Evolutionary conservation across 1,139 yeast species (phyloP).

Genomic region (Hemisphaericaspora xylofermentans): DNA sequence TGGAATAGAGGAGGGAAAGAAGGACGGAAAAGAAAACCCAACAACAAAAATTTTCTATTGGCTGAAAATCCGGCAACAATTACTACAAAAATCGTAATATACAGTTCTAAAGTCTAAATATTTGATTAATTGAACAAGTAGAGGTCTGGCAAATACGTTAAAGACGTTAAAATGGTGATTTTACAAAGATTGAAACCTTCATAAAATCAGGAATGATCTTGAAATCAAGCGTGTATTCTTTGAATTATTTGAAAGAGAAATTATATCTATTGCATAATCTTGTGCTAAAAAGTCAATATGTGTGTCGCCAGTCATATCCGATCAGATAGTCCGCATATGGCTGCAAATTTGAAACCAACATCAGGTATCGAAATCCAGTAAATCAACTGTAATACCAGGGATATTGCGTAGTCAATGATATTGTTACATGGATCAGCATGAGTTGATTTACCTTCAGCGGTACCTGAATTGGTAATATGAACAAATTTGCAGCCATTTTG

Average conservation of each 20-base stretch:
- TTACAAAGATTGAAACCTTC: not conserved
- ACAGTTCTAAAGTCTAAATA: not conserved
- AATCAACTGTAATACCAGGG: not conserved
- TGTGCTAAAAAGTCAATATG: not conserved
- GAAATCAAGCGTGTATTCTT: not conserved
- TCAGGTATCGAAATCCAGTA: not conserved
- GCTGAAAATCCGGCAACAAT: slow-evolving; percentile 3
- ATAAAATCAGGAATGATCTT: not conserved
- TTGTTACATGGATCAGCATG: not conserved
- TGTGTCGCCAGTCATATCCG: not conserved
- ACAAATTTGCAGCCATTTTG: not conserved
- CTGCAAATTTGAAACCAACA: slow-evolving; percentile 3
- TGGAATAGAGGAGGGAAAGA: not conserved
- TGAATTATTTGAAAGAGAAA: not conserved
- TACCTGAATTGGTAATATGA: not conserved
- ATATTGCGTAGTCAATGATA: not conserved
- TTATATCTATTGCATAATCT: not conserved
- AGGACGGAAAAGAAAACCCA: slow-evolving; percentile 1
- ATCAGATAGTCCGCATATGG: not conserved
- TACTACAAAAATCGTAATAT: not conserved
- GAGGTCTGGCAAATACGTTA: not conserved
- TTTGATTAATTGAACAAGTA: not conserved
- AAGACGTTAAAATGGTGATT: not conserved
- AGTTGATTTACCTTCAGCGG: not conserved
- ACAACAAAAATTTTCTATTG: slow-evolving; percentile 4